Evolutionary conservation across 78 protist species (phyloP), one percentile per base, ranked within the genome.

Genomic region (Chrysochromulina parva): DNA sequence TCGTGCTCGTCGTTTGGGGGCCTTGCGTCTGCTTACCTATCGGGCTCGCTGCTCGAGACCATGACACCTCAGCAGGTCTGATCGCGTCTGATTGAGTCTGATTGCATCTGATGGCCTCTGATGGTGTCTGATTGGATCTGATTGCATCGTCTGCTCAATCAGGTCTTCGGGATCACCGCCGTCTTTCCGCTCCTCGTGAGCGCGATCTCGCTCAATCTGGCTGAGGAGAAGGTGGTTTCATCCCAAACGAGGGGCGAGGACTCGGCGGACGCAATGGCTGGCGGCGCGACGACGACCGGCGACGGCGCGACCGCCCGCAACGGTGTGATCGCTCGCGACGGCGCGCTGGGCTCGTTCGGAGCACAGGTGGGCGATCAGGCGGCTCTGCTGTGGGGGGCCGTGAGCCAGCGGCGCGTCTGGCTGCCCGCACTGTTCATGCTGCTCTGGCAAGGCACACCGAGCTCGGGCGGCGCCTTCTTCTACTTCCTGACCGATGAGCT

Each of bases 381-480:
- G 26, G 48, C 0, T 16, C 65, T 20, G 38, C 62, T 80, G 66
- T 26, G 62, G 86, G 5, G 1, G 19, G 47, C 86, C 24, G 48
- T 80, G 24, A 1, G 26, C 13, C 65, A 54, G 62, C 60, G 58
- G 62, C 48, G 10, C 24, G 59, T 80, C 65, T 80, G 86, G 86
- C 86, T 50, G 38, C 86, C 86, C 13, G 17, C 86, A 10, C 66
- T 54, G 48, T 80, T 80, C 86, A 20, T 80, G 65, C 54, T 80
- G 19, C 14, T 26, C 3, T 80, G 86, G 86, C 62, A 50, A 4
- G 86, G 65, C n/a, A 54, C 65, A 10, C 66, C 86, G 13, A 24
- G 38, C n/a, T 53, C 54, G 50, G 86, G 24, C 38, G 2, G 38
- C 38, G 86, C 86, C 16, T 80, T 50, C 66, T 53, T 80, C 86